phyloP scores from a whole-genome alignment of 768 basidiomycete genomes.

The Myochromella boudieri region DNA sequence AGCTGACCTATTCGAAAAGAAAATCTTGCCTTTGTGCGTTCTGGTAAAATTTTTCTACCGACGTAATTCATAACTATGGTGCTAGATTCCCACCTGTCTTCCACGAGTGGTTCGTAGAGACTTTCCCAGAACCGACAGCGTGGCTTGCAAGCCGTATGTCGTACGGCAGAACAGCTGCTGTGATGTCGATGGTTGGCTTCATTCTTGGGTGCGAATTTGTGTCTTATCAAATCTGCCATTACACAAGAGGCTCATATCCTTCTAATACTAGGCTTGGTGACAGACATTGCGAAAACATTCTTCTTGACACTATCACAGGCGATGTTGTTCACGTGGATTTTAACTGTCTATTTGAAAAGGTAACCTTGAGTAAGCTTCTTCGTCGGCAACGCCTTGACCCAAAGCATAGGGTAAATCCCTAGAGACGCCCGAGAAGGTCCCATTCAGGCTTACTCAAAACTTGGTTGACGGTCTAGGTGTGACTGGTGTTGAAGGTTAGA shows the following conservation, averaged over 20 bases:
- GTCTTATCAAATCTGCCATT: background rate
- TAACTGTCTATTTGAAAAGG: constrained; percentile 97
- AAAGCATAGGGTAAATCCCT: constrained; percentile 65
- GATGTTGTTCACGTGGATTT: constrained; percentile 97
- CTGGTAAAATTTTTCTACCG: background rate
- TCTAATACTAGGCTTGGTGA: constrained; percentile 92
- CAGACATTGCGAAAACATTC: constrained; percentile 94
- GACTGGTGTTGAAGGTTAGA: constrained; percentile 83
- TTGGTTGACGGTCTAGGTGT: constrained; percentile 90
- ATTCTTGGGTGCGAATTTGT: constrained; percentile 75
- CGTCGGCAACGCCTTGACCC: background rate
- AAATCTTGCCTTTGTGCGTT: constrained; percentile 57
- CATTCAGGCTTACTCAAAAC: constrained; percentile 94
- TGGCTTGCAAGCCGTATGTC: constrained; percentile 90
- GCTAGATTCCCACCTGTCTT: constrained; percentile 80
- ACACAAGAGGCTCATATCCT: background rate
- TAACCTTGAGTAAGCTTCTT: constrained; percentile 21
- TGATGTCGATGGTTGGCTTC: constrained; percentile 98
- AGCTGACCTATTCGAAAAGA: constrained; percentile 46
- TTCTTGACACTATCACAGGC: constrained; percentile 85
- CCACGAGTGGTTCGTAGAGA: constrained; percentile 96
- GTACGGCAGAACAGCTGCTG: constrained; percentile 88
- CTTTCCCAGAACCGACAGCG: constrained; percentile 93
- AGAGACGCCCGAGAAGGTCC: constrained; percentile 88
- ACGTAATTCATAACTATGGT: background rate